Conservation (phyloP, 164 flowering plant genomes). For the Kalanchoe fedtschenkoi region DNA sequence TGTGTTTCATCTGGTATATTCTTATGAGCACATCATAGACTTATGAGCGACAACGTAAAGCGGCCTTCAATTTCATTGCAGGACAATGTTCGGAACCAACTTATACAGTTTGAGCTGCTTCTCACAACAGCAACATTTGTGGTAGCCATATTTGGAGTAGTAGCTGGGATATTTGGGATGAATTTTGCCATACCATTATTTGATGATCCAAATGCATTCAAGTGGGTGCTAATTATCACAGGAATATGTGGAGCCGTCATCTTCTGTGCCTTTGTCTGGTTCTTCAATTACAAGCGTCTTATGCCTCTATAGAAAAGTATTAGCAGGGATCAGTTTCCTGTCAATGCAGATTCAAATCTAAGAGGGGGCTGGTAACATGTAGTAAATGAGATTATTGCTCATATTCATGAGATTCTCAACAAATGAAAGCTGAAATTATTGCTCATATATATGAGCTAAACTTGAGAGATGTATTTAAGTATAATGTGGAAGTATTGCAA, state of each 20-base stretch:
- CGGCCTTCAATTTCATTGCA: constrained; percentile 15
- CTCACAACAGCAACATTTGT: constrained; percentile 94
- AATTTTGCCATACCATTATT: constrained; percentile 61
- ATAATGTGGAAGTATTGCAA: too few relatives aligned
- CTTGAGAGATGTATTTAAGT: too few relatives aligned
- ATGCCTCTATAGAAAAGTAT: constrained; percentile 56
- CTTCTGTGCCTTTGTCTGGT: constrained; percentile 64
- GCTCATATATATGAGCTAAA: too few relatives aligned
- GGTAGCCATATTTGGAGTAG: constrained; percentile 89
- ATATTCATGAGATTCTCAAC: too few relatives aligned
- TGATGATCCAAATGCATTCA: constrained; percentile 47
- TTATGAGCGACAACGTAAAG: not conserved
- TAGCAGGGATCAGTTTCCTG: not conserved
- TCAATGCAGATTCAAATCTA: too few relatives aligned
- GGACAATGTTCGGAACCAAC: constrained; percentile 95
- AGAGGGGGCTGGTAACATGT: too few relatives aligned
- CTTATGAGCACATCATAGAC: not conserved
- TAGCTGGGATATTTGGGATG: constrained; percentile 95
- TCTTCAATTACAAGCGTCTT: constrained; percentile 67
- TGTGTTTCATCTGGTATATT: not conserved
- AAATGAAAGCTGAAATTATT: too few relatives aligned
- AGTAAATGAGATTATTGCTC: too few relatives aligned
- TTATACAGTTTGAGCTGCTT: constrained; percentile 86
- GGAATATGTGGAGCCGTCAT: constrained; percentile 44
- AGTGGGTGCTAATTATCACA: constrained; percentile 75